Base-by-base conservation (phyloP, 169 alveolate species). In the Cryptosporidium meleagridis region DNA sequence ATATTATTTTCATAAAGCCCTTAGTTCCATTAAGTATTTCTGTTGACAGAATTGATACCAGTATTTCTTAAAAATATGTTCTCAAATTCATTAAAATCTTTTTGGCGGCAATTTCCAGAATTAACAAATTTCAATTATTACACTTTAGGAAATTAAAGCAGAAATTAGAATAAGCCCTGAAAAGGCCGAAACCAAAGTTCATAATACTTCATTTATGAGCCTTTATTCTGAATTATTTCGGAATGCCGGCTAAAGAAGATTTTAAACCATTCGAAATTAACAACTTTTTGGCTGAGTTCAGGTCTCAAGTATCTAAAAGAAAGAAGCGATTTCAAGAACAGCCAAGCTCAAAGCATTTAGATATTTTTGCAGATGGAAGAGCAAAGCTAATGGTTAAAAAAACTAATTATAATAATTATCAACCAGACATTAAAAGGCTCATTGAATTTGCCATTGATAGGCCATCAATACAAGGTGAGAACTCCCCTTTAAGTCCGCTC, bases 351-450 rank as follows among this genome's bases (percentile, higher is more conserved):
- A 80, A 33, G 31, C 26, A 65, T 62, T 53, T 67, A 33, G 89
- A 80, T 62, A 80, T 80, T 61, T 80, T 80, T 80, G 89, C 80
- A 8, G 89, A 65, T 16, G 65, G 35, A 14, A 80, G 89, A 67
- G 58, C 75, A 5, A 80, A 41, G 35, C 26, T 80, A 21, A 39
- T 80, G 75, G 48, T 67, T 10, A 80, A 65, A 45, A 62, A 62
- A 23, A 26, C 14, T 44, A 37, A 9, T 37, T 80, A 80, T 3
- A 14, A 69, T 14, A 65, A 14, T 33, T 12, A 65, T 62, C 75
- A 35, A 65, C 18, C 44, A 26, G 89, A 80, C 41, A 80, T 80
- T 26, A 80, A 26, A 29, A 80, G 67, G 21, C 39, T 80, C 52
- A 41, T 80, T 39, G 68, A 45, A 10, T 9, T 29, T 10, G 59